Evolutionary conservation across 2,329 filamentous ascomycete species (phyloP), one percentile per base, ranked within the genome.

Genomic region (Claviceps sp.): DNA sequence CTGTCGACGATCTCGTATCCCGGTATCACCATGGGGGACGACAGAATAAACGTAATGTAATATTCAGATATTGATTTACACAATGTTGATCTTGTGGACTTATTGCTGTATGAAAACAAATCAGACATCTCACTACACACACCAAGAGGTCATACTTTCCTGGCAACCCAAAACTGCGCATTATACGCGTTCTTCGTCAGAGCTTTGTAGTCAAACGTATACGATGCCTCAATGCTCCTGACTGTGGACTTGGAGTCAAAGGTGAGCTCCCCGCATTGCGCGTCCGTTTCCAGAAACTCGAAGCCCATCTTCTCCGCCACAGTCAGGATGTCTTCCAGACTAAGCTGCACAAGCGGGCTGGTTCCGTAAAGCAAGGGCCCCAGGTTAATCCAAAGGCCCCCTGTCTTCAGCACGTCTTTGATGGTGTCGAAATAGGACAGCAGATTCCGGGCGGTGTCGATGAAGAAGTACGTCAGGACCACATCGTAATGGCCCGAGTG

Each of bases 391-490:
- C 77, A 80, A 38, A 66, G 60, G 0, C 77, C 77, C 0, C 75
- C 76, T 0, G 61, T 58, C 44, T 64, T 68, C 2, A 81, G 65
- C 0, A 77, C 57, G 0, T 60, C 60, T 48, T 73, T 66, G 44
- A 79, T 79, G 0, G 71, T 77, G 38, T 80, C 75, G 5, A 80
- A 65, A 54, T 80, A 81, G 0, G 58, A 63, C 59, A 79, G 67
- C 1, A 79, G 60, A 50, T 80, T 80, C 0, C 76, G 69, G 0
- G 78, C 77, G 0, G 77, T 81, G 57, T 81, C 78, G 55, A 81
- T 79, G 62, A 81, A 80, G 63, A 80, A 81, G 44, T 79, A 71
- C 0, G 78, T 79, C 0, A 79, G 61, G 0, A 81, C 61, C 1
- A 71, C 65, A 50, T 80, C 76, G 59, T 69, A 80, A 4, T 56